Conservation (phyloP, 1,139 yeast genomes). For the Pichia sp. region DNA sequence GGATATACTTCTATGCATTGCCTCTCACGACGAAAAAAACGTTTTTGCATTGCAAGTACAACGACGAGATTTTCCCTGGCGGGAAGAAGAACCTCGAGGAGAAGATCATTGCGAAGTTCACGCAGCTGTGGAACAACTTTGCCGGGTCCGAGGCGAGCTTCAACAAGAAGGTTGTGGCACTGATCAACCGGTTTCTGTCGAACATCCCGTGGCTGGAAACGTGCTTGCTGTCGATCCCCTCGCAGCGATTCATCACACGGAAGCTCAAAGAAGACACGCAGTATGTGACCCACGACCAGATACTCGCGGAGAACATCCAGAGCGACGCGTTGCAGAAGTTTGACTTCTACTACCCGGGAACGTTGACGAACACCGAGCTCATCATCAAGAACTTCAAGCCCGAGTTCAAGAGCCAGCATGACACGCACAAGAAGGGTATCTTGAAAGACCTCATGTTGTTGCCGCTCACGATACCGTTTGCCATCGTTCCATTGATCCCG, state of each 20-base stretch:
- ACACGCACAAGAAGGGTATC: slow-evolving; percentile 42
- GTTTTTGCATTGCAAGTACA: slow-evolving; percentile 58
- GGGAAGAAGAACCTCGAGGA: slow-evolving; percentile 37
- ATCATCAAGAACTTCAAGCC: slow-evolving; percentile 28
- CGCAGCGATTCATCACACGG: slow-evolving; percentile 44
- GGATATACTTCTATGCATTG: slow-evolving; percentile 47
- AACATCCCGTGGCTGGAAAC: slow-evolving; percentile 51
- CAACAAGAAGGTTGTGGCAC: slow-evolving; percentile 39
- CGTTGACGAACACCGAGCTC: slow-evolving; percentile 20
- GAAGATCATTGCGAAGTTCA: slow-evolving; percentile 37
- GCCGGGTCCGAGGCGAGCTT: slow-evolving; percentile 36
- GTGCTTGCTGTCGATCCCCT: slow-evolving; percentile 50
- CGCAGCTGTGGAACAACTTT: slow-evolving; percentile 45
- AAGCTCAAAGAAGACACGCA: slow-evolving; percentile 34
- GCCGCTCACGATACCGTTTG: slow-evolving; percentile 79
- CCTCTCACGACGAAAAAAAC: slow-evolving; percentile 58
- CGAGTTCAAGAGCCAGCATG: slow-evolving; percentile 31
- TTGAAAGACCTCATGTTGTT: slow-evolving; percentile 53
- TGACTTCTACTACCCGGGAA: slow-evolving; percentile 31
- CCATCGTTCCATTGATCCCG: slow-evolving; percentile 80
- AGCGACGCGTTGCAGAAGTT: slow-evolving; percentile 25
- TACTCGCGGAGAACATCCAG: slow-evolving; percentile 15
- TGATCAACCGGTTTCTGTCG: slow-evolving; percentile 37
- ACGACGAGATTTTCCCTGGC: slow-evolving; percentile 33
- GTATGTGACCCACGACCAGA: slow-evolving; percentile 15